These are phyloP conservation scores for Bromus sterilis DNA, from an alignment of 176 grass and related monocot species.

Conservation along the genomic window DNA sequence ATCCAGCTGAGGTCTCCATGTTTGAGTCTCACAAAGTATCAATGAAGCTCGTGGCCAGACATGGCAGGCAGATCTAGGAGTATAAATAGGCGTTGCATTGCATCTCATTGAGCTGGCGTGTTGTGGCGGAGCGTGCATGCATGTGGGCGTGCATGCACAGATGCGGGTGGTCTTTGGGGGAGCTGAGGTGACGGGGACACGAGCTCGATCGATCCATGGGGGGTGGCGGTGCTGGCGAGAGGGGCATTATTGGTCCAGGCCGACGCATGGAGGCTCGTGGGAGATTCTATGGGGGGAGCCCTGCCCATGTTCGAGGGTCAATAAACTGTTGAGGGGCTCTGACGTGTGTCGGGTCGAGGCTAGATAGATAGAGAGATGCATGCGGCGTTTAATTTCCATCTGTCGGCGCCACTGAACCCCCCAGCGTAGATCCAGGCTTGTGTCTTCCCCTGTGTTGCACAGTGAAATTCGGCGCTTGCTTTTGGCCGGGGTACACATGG, in stretches of 20 bases:
- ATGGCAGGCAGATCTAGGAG: background rate
- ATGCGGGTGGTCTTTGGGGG: background rate
- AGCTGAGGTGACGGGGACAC: constrained; percentile 3
- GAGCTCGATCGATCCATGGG: background rate
- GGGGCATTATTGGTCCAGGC: background rate
- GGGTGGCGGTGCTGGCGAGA: background rate
- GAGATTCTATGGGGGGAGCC: constrained; percentile 3
- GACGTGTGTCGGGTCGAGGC: constrained; percentile 14
- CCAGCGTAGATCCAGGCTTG: constrained; percentile 9
- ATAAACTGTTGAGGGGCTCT: constrained; percentile 20
- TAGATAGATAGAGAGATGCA: background rate
- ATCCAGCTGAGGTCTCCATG: background rate
- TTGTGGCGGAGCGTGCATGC: background rate
- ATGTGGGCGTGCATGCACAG: background rate
- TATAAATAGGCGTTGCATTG: background rate
- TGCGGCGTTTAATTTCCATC: constrained; percentile 13
- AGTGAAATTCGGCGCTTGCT: background rate
- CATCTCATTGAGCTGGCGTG: background rate
- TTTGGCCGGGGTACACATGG: background rate
- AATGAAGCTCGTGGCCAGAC: background rate
- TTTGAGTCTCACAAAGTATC: no score
- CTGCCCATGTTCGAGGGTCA: constrained; percentile 28
- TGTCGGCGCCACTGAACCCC: constrained; percentile 20
- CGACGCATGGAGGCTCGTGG: constrained; percentile 24
- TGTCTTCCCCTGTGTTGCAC: background rate